phyloP scores from a whole-genome alignment of 2,329 filamentous ascomycete genomes.

The Colletotrichum sansevieriae region DNA sequence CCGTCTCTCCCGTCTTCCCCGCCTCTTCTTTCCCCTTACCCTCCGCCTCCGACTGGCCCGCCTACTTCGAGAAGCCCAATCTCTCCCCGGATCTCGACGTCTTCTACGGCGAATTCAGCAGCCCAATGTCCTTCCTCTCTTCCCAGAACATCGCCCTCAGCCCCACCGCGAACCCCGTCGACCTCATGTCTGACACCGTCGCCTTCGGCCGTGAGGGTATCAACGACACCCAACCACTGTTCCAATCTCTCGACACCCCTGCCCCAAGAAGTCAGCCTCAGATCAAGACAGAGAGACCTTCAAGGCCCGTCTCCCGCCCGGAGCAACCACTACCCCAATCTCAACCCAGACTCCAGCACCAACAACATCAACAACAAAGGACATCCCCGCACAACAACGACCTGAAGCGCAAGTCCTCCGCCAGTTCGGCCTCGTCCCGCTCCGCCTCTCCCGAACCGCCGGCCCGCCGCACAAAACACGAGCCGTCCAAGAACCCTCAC shows the following conservation, averaged over 20 bases:
- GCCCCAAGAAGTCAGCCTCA: slow-evolving; percentile 14
- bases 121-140: slow-evolving; percentile 45
- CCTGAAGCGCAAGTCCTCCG: slow-evolving; percentile 51
- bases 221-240: slow-evolving; percentile 46
- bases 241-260: slow-evolving; percentile 43
- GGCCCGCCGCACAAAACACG: slow-evolving; percentile 47
- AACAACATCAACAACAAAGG: slow-evolving; percentile 24
- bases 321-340: slow-evolving; percentile 14
- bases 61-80: slow-evolving; percentile 48
- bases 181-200: slow-evolving; percentile 46
- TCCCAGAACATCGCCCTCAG: slow-evolving; percentile 47
- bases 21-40: slow-evolving; percentile 49
- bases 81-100: slow-evolving; percentile 47
- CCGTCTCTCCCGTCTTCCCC: slow-evolving; percentile 48
- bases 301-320: slow-evolving; percentile 15
- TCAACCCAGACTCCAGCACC: slow-evolving; percentile 5
- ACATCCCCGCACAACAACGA: slow-evolving; percentile 43
- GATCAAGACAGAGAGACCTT: slow-evolving; percentile 3
- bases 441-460: slow-evolving; percentile 57
- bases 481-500: slow-evolving; percentile 80
- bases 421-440: slow-evolving; percentile 47
- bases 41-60: slow-evolving; percentile 45
- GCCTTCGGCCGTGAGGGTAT: slow-evolving; percentile 45
- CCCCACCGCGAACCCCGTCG: slow-evolving; percentile 53
- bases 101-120: slow-evolving; percentile 50